Evolutionary conservation across 1,284 basidiomycete genomes (phyloP), one percentile per base, ranked within the genome.

Genomic region (Boletus smithii): DNA sequence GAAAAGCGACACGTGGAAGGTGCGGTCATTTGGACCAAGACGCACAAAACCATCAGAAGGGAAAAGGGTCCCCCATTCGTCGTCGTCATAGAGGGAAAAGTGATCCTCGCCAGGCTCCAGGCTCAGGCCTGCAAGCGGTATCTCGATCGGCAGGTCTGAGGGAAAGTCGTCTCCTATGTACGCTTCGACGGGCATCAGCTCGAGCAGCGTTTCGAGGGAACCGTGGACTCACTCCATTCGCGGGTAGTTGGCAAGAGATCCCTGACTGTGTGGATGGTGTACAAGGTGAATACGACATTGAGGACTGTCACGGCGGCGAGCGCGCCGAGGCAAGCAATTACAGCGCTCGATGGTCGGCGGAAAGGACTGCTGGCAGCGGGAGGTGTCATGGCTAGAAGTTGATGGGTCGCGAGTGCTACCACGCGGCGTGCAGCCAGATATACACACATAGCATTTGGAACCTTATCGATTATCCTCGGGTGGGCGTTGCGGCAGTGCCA

Each of bases 21-120:
- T 58, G 29, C 67, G 65, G 37, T 62, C 48, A 23, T 61, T n/a
- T 8, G 67, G 59, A 20, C 65, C 66, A 6, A 73, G 57, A 24
- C 61, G 58, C 20, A 65, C 56, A 54, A 66, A 71, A 4, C 72
- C 72, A 48, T 65, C 57, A 2, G 61, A 64, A 5, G 69, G 64
- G 40, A 69, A 71, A 18, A 72, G 56, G 8, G 66, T 57, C 34
- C 59, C 68, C 69, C 69, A 71, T 31, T 72, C 70, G 46, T 59
- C 56, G 49, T 72, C 69, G 45, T 63, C 55, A 47, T 55, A 54
- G 8, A 65, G 54, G 2, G 61, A 58, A 43, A 66, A 64, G 39
- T 65, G 61, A 1, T 35, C 55, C 8, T 55, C 40, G 22, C 60
- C 54, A 0, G 51, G 45, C 31, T 53, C 56, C 33, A 64, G 41